Evolutionary conservation across 352 stramenopile species (phyloP), one percentile per base, ranked within the genome.

Genomic region (Elongisporangium senticosum): DNA sequence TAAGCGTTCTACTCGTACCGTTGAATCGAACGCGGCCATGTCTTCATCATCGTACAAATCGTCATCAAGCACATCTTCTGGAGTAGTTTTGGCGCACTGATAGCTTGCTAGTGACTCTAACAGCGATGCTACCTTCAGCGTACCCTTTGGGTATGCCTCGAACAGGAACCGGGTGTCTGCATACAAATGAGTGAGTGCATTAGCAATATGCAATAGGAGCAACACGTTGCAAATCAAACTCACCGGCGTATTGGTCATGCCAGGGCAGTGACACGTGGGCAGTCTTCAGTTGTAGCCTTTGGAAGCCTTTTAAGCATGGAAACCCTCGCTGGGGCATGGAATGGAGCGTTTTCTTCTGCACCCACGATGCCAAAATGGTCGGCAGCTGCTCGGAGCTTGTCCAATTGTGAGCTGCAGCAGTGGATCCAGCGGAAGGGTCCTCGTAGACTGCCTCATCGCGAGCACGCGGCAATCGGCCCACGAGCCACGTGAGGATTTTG

Each of bases 401-500:
- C 61, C 17, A 24, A 17, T 23, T 23, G 20, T 17, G 17, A 55
- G 37, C 39, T 21, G n/a, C 14, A 0, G 53, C 15, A 3, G 49
- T n/a, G n/a, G 28, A 21, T 43, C 62, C 52, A 19, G 0, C 49
- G 62, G 68, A 61, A 2, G n/a, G 56, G 19, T 60, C 53, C 1
- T 73, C 52, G n/a, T 75, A 61, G 21, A 64, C 56, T 55, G 62
- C 65, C 23, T 69, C 67, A 14, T 55, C 11, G 13, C 56, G 60
- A 2, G 62, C 64, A 10, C 67, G 74, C 23, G 87, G 85, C 8
- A 96, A 47, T 55, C 90, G 91, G 26, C 83, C 70, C 15, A 96
- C 78, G 4, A 96, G 61, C 80, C 80, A 96, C 39, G 82, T 84
- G 37, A 96, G 63, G 49, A 96, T 87, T 7, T 68, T 75, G 11